phyloP scores from a whole-genome alignment of 2,329 filamentous ascomycete species.

The Xylaria sp. region DNA sequence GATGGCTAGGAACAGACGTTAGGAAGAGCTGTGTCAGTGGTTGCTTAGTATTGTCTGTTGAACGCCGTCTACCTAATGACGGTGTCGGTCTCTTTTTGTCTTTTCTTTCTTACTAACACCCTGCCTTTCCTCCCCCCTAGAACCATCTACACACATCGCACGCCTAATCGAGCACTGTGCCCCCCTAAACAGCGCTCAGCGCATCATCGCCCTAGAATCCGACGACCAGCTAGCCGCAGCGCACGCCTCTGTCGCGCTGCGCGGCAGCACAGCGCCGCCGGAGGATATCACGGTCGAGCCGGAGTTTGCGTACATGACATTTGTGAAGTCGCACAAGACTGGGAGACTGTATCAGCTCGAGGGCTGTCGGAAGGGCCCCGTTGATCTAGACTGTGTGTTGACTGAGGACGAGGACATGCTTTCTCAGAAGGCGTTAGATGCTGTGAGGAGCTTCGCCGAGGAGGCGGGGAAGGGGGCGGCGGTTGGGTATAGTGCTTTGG shows the following conservation, averaged over 20 bases:
- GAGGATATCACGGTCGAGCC: slow-evolving; percentile 1
- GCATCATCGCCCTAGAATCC: slow-evolving; percentile 17
- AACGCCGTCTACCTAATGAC: not conserved
- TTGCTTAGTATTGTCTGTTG: not conserved
- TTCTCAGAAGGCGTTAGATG: slow-evolving; percentile 14
- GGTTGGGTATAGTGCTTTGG: slow-evolving; percentile 25
- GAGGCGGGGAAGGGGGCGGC: slow-evolving; percentile 8
- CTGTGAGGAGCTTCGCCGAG: slow-evolving; percentile 13
- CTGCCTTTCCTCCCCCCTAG: not conserved
- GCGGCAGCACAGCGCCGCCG: slow-evolving; percentile 23
- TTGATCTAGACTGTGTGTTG: slow-evolving; percentile 21
- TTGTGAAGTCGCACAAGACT: slow-evolving; percentile 12
- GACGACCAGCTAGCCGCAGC: slow-evolving; percentile 16
- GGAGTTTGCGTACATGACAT: slow-evolving; percentile 26
- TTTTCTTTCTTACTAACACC: not conserved
- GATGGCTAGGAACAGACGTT: not conserved
- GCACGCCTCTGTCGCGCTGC: slow-evolving; percentile 22
- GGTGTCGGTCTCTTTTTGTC: no score
- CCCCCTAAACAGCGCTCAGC: slow-evolving; percentile 13
- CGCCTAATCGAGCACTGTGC: slow-evolving; percentile 16
- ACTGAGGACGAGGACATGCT: slow-evolving; percentile 23
- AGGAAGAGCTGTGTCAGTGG: not conserved
- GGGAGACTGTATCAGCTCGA: slow-evolving; percentile 27
- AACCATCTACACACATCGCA: slow-evolving; percentile 20
- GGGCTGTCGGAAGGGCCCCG: slow-evolving; percentile 20